These are phyloP conservation scores for Sonneratia caseolaris DNA, from an alignment of 345 rosid genomes.

Conservation along the genomic window DNA sequence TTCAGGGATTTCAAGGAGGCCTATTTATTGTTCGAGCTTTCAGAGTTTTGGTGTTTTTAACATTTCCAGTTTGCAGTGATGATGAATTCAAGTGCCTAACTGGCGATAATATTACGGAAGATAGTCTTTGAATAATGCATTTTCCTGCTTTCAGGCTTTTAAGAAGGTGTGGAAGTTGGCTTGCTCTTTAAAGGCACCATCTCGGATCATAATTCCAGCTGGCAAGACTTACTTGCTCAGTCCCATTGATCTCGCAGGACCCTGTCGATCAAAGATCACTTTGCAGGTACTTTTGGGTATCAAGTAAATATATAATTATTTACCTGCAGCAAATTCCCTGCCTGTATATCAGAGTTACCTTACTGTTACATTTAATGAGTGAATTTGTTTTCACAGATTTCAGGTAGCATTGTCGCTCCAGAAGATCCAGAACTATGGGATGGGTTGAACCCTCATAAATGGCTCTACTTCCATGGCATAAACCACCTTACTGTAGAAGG, in stretches of 20 bases:
- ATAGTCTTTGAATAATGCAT: background rate
- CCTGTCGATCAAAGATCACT: constrained; percentile 71
- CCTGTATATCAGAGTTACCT: background rate
- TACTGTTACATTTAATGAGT: background rate
- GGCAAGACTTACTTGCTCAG: constrained; percentile 41
- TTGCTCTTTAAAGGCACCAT: constrained; percentile 47
- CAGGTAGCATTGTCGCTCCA: constrained; percentile 73
- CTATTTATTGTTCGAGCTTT: background rate
- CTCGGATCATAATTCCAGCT: constrained; percentile 45
- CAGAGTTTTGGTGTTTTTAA: background rate
- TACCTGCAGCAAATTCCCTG: background rate
- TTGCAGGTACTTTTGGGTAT: constrained; percentile 33
- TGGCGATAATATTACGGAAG: background rate
- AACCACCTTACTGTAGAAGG: constrained; percentile 71
- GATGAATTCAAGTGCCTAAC: background rate
- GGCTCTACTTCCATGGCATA: constrained; percentile 69
- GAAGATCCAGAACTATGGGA: constrained; percentile 62
- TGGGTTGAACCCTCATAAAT: constrained; percentile 58
- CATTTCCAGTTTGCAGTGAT: background rate
- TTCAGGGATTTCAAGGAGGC: background rate
- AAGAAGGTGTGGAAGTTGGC: constrained; percentile 58
- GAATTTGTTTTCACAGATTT: constrained; percentile 34
- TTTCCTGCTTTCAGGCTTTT: constrained; percentile 37
- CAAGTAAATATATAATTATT: background rate
- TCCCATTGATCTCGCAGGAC: constrained; percentile 64